Conservation (phyloP, 805 yeast genomes). For the Yamadazyma insecticola region DNA sequence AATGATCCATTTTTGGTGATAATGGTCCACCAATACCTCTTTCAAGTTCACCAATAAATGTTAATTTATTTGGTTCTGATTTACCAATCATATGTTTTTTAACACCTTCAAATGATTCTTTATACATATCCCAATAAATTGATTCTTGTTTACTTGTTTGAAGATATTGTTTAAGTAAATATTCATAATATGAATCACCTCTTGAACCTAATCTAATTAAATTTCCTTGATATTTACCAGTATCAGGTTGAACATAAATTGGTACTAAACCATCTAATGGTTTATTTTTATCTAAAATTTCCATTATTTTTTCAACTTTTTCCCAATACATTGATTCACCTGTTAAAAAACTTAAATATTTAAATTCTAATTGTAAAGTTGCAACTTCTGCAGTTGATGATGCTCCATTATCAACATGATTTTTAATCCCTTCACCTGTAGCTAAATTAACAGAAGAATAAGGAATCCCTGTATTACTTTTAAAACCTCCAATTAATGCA, state of each 20-base stretch:
- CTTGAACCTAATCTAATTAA: conserved; percentile 81
- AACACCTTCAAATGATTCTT: conserved; percentile 73
- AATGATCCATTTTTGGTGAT: conserved; percentile 82
- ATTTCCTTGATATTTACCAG: conserved; percentile 62
- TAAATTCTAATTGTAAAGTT: conserved; percentile 82
- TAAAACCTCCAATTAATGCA: conserved; percentile 65
- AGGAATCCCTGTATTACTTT: conserved; percentile 65
- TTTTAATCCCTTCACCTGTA: conserved; percentile 55
- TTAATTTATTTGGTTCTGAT: conserved; percentile 58
- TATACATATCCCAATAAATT: conserved; percentile 68
- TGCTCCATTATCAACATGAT: conserved; percentile 70
- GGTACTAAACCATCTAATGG: conserved; percentile 79
- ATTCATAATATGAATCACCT: conserved; percentile 92
- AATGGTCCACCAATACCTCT: conserved; percentile 58
- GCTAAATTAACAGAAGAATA: conserved; percentile 71
- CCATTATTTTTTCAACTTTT: conserved; percentile 68
- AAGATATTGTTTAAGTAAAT: conserved; percentile 76
- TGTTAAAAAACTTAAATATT: conserved; percentile 73
- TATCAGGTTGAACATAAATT: conserved; percentile 68
- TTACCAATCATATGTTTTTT: conserved; percentile 57
- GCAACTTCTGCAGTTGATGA: conserved; percentile 88
- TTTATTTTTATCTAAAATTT: conserved; percentile 58
- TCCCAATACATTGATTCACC: conserved; percentile 80
- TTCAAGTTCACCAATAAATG: conserved; percentile 75
- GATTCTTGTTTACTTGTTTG: conserved; percentile 63